Evolutionary conservation across 2,329 filamentous ascomycete genomes (phyloP).

Genomic region (Alternaria sp.): DNA sequence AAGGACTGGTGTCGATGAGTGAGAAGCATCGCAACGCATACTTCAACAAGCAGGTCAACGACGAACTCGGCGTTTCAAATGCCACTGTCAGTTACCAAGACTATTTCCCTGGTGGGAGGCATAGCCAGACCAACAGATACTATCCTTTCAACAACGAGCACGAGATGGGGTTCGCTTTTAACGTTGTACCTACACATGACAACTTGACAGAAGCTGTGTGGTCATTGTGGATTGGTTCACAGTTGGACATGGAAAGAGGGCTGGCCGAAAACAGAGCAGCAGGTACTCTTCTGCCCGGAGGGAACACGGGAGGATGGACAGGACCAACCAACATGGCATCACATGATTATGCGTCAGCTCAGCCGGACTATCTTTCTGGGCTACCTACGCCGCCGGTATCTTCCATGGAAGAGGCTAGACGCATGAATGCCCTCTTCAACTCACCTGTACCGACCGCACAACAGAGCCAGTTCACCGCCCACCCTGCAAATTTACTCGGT

Average conservation of each 20-base stretch:
- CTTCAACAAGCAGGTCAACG: conserved; percentile 36
- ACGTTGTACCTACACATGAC: conserved; percentile 24
- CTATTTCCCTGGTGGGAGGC: conserved; percentile 27
- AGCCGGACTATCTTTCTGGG: neutral
- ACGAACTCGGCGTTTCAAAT: conserved; percentile 32
- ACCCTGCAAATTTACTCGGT: neutral
- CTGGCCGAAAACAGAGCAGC: neutral
- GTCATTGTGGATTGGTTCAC: conserved; percentile 27
- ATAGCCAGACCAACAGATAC: conserved; percentile 24
- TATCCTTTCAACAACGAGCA: conserved; percentile 35
- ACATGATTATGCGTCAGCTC: conserved; percentile 15
- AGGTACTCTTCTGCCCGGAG: neutral
- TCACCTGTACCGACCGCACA: neutral
- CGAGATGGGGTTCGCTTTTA: conserved; percentile 32
- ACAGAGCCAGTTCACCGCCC: neutral
- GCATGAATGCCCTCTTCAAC: neutral
- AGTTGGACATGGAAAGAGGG: conserved; percentile 15
- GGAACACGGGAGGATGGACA: neutral
- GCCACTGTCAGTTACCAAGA: conserved; percentile 27
- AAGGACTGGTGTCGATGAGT: conserved; percentile 15
- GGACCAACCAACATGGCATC: conserved; percentile 8
- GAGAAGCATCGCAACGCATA: conserved; percentile 33
- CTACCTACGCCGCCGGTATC: neutral
- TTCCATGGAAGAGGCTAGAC: neutral
- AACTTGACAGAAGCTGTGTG: conserved; percentile 25